phyloP scores from a whole-genome alignment of 805 yeast genomes.

The Kuraishia floccosa region DNA sequence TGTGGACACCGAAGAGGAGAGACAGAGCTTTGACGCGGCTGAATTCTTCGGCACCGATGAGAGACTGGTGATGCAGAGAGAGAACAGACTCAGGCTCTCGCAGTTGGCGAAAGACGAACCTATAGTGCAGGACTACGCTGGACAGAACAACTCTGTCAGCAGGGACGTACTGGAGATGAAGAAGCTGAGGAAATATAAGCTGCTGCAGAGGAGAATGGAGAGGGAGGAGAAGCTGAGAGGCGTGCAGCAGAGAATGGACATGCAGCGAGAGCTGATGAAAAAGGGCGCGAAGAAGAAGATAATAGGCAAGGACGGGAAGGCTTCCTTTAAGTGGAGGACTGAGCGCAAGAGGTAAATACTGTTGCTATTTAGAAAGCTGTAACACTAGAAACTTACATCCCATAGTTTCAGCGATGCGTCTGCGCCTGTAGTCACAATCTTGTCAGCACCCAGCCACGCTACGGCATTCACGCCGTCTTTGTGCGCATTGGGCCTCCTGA shows the following conservation, averaged over 20 bases:
- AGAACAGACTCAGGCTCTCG: constrained; percentile 54
- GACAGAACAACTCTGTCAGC: constrained; percentile 7
- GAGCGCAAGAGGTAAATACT: constrained; percentile 42
- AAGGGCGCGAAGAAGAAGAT: constrained; percentile 79
- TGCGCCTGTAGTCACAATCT: constrained; percentile 60
- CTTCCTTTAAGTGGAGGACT: constrained; percentile 76
- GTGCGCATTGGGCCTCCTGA: constrained; percentile 71
- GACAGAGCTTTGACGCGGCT: constrained; percentile 51
- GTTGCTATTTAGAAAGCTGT: not conserved
- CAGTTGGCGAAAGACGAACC: constrained; percentile 38
- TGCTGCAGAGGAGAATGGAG: constrained; percentile 53
- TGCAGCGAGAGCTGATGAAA: constrained; percentile 82
- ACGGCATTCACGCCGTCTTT: constrained; percentile 78
- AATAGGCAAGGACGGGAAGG: constrained; percentile 52
- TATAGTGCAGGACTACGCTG: constrained; percentile 6
- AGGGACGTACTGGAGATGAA: constrained; percentile 27
- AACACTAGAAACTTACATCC: constrained; percentile 23
- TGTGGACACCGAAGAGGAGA: constrained; percentile 52
- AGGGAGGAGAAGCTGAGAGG: constrained; percentile 57
- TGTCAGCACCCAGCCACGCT: constrained; percentile 44
- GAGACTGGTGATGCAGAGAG: constrained; percentile 47
- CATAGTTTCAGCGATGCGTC: constrained; percentile 78
- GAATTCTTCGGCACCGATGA: constrained; percentile 62
- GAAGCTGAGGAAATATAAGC: constrained; percentile 49
- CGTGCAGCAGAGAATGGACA: constrained; percentile 63